Evolutionary conservation across 768 basidiomycete genomes (phyloP), one percentile per base, ranked within the genome.

Genomic region (Austroboletus eburneus): DNA sequence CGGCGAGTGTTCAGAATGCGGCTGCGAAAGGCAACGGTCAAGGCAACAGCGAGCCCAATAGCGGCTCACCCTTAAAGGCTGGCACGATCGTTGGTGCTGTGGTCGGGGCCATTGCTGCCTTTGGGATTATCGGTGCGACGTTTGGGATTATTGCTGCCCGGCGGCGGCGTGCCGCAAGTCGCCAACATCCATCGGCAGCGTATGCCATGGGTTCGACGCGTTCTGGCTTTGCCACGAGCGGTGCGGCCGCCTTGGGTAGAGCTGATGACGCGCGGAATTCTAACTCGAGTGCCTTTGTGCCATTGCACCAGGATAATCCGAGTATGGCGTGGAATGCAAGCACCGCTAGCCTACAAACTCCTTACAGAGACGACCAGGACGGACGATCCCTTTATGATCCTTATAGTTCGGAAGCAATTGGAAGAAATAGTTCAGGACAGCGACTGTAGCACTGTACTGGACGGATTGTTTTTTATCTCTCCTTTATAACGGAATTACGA

Each of bases 261-360:
- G 45, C 25, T 4, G 54, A 55, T 20, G 56, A 42, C 9, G 36
- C 32, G 35, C 68, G 80, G 33, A 66, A 66, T 66, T 81, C 82
- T 51, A 79, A 84, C 68, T 80, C 82, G 57, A 83, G 81, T 51
- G 77, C 83, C 29, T 87, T 87, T 57, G 70, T 84, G 42, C 85
- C 86, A n/a, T 63, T 88, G 57, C 77, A 79, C 54, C 82, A 83
- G 60, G 77, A 76, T 45, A 81, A 79, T 57, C 55, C 69, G 45
- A 79, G 75, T 55, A 72, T 71, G 54, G 72, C 75, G 39, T 83
- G 81, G 81, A 79, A 79, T 53, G 70, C 72, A 39, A 85, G 81
- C 60, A 72, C 62, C 17, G 61, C 63, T 29, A 76, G 72, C 56
- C 59, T 83, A 53, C 63, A 68, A 30, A 57, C 68, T 23, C 69